Evolutionary conservation across 768 basidiomycete species (phyloP).

Genomic region (Rhizopogon roseolus): DNA sequence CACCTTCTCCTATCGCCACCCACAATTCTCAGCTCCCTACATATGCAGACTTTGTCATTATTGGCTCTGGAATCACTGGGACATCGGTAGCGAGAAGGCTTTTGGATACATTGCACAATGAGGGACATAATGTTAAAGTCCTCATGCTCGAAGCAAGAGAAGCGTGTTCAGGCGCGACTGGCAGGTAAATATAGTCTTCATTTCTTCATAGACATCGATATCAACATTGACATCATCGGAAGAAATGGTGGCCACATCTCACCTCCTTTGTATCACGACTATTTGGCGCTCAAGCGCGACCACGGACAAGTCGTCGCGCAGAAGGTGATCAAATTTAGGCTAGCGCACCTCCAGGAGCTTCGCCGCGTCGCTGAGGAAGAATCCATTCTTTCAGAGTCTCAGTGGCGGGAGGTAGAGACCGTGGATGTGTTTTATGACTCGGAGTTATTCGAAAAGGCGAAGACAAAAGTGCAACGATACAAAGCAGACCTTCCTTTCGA

Average conservation of each 20-base stretch:
- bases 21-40: slow-evolving; percentile 21
- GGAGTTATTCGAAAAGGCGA: slow-evolving; percentile 37
- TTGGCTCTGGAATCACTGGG: slow-evolving; percentile 79
- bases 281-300: slow-evolving; percentile 37
- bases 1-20: slow-evolving; percentile 45
- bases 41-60: slow-evolving; percentile 61
- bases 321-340: slow-evolving; percentile 56
- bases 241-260: slow-evolving; percentile 73
- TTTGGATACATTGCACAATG: slow-evolving; percentile 30
- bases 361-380: slow-evolving; percentile 49
- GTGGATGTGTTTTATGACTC: slow-evolving; percentile 51
- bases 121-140: slow-evolving; percentile 33
- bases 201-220: no score
- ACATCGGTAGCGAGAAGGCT: slow-evolving; percentile 53
- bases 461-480: slow-evolving; percentile 39
- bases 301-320: slow-evolving; percentile 44
- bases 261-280: slow-evolving; percentile 57
- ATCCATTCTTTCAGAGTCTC: slow-evolving; percentile 44
- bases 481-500: slow-evolving; percentile 47
- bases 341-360: slow-evolving; percentile 50
- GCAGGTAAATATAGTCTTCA: slow-evolving; percentile 39
- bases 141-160: slow-evolving; percentile 83
- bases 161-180: slow-evolving; percentile 70
- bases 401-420: slow-evolving; percentile 53
- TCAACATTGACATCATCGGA: not conserved